These are phyloP conservation scores for Glycyrrhiza uralensis DNA, from an alignment of 306 rosid genomes.

Conservation along the genomic window DNA sequence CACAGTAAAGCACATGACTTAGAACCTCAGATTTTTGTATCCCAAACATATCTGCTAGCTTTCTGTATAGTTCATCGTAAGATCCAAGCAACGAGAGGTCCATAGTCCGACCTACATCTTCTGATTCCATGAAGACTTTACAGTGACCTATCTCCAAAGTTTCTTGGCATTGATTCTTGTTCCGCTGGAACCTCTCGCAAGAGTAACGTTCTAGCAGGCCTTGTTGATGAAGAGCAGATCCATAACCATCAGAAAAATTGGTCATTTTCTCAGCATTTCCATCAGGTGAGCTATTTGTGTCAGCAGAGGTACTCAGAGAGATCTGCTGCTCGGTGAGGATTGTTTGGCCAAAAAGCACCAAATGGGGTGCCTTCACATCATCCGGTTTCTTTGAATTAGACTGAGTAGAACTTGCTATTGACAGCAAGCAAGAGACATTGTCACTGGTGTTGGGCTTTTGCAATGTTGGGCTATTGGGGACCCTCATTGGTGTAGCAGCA, in stretches of 20 bases:
- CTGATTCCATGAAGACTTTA: constrained; percentile 63
- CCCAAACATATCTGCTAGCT: constrained; percentile 62
- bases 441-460: constrained; percentile 50
- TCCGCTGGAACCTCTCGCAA: too few relatives aligned
- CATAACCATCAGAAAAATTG: constrained; percentile 42
- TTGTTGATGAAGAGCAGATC: constrained; percentile 41
- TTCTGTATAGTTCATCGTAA: constrained; percentile 47
- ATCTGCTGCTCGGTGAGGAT: constrained; percentile 66
- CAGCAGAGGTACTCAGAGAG: constrained; percentile 49
- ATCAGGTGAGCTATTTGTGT: constrained; percentile 50
- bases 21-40: constrained; percentile 49
- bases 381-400: constrained; percentile 47
- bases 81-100: constrained; percentile 57
- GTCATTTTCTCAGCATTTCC: constrained; percentile 50
- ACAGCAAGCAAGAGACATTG: constrained; percentile 52
- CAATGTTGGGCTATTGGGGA: constrained; percentile 26
- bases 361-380: constrained; percentile 44
- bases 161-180: constrained; percentile 41
- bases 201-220: constrained; percentile 37
- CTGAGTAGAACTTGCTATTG: constrained; percentile 47
- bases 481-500: constrained; percentile 35
- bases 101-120: constrained; percentile 65
- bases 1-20: constrained; percentile 59
- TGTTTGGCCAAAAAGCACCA: constrained; percentile 69
- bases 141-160: constrained; percentile 54